A percentile compares a stretch with the other conserved stretches of the same genome.
These are phyloP conservation scores for Dipodascus albidus DNA, from an alignment of 805 yeast genomes.

Conservation along the genomic window DNA sequence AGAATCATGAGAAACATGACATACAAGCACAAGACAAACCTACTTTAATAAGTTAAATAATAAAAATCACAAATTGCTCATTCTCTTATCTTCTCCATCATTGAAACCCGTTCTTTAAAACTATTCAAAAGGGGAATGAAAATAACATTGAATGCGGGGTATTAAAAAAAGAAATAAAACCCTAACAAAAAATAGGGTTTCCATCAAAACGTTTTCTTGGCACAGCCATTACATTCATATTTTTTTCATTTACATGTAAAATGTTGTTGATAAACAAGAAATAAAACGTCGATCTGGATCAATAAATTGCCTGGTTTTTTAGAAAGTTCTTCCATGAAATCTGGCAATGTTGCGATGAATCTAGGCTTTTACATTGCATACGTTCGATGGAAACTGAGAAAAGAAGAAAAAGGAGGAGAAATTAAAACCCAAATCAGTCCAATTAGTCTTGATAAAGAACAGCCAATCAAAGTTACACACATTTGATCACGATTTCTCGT, in stretches of 20 bases:
- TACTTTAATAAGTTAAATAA: too few species aligned
- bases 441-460: too few species aligned
- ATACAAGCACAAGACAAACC: too few species aligned
- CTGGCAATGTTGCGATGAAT: too few species aligned
- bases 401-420: not conserved
- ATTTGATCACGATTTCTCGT: too few species aligned
- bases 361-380: not conserved
- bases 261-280: not conserved
- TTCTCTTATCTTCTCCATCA: too few species aligned
- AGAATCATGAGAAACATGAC: too few species aligned
- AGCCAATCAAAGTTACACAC: not conserved
- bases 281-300: not conserved
- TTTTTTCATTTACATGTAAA: not conserved
- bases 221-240: too few species aligned
- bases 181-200: not conserved
- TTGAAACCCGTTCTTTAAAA: too few species aligned
- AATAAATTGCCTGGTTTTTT: too few species aligned
- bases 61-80: too few species aligned
- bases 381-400: not conserved
- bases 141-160: not conserved
- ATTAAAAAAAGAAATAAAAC: not conserved
- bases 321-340: too few species aligned
- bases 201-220: not conserved
- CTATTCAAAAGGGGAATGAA: not conserved
- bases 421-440: not conserved